Evolutionary conservation across 805 yeast species (phyloP), one percentile per base, ranked within the genome.

Genomic region (Yarrowia hollandica): DNA sequence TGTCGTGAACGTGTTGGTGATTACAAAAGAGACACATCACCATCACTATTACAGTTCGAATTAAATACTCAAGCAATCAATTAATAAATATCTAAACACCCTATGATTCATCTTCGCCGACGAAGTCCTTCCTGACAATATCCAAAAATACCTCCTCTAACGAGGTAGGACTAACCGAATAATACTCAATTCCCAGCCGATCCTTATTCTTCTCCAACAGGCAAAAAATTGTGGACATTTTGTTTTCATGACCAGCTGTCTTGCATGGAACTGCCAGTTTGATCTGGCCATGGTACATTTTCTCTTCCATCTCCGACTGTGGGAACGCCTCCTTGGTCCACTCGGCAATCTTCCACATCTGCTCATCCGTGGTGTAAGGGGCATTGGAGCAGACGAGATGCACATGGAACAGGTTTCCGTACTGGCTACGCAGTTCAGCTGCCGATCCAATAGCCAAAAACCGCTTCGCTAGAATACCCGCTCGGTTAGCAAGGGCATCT

Each of bases 401-500:
- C 19, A 71, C 62, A 59, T 69, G 70, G 52, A 67, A 67, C 18
- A 62, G 64, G 41, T 64, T 62, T n/a, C 74, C 74, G 33, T 67
- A 64, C 25, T 62, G 55, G 16, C 65, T 63, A 10, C 71, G 64
- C 35, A 71, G 62, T 11, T 65, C 60, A 16, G 65, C 65, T 8
- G 68, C 64, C 1, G 69, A 61, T 2, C 75, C 74, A 25, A 71
- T 66, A 6, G 75, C 74, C 44, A 71, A 64, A 50, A 71, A 39
- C 39, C 62, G 59, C 56, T 62, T 61, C 15, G 74, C 68, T 42
- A 71, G 55, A 44, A 71, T 69, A 15, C 73, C 74, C 1, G 74
- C 74, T 14, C 74, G 62, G 19, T 67, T 58, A 25, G 72, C 69
- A 28, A 72, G 60, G 5, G 74, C 72, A 61, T 71, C 75, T 0